Conservation (phyloP, 2,329 filamentous ascomycete species). For the Endothia cerciana region DNA sequence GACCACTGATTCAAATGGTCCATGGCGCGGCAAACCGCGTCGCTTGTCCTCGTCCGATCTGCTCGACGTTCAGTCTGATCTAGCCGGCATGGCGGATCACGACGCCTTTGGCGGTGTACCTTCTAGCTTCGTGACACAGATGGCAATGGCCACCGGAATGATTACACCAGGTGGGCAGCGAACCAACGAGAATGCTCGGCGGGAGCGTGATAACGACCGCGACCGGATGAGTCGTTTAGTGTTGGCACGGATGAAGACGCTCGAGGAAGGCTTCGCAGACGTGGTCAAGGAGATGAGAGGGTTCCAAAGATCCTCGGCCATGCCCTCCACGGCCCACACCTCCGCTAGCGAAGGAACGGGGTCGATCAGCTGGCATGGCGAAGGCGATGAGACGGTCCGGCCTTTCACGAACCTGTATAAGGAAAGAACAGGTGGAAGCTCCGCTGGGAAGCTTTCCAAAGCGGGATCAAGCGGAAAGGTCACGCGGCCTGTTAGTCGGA, state of each 20-base stretch:
- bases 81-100: slow-evolving; percentile 61
- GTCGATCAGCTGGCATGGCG: slow-evolving; percentile 25
- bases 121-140: slow-evolving; percentile 79
- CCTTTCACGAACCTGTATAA: slow-evolving; percentile 39
- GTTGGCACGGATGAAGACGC: slow-evolving; percentile 86
- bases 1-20: slow-evolving; percentile 51
- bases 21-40: slow-evolving; percentile 42
- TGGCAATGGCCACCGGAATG: slow-evolving; percentile 71
- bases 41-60: slow-evolving; percentile 69
- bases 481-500: slow-evolving; percentile 42
- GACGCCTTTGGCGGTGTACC: slow-evolving; percentile 67
- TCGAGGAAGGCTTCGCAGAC: slow-evolving; percentile 89
- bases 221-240: slow-evolving; percentile 81
- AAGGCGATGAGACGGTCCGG: slow-evolving; percentile 7
- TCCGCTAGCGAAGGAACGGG: slow-evolving; percentile 42
- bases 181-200: slow-evolving; percentile 34
- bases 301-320: slow-evolving; percentile 51
- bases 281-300: slow-evolving; percentile 81
- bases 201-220: slow-evolving; percentile 49
- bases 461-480: slow-evolving; percentile 32
- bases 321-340: slow-evolving; percentile 54
- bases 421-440: slow-evolving; percentile 32
- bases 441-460: slow-evolving; percentile 34
- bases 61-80: slow-evolving; percentile 64
- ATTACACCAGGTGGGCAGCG: slow-evolving; percentile 50